phyloP scores from a whole-genome alignment of 2,329 filamentous ascomycete species.

The Fusarium virguliforme region DNA sequence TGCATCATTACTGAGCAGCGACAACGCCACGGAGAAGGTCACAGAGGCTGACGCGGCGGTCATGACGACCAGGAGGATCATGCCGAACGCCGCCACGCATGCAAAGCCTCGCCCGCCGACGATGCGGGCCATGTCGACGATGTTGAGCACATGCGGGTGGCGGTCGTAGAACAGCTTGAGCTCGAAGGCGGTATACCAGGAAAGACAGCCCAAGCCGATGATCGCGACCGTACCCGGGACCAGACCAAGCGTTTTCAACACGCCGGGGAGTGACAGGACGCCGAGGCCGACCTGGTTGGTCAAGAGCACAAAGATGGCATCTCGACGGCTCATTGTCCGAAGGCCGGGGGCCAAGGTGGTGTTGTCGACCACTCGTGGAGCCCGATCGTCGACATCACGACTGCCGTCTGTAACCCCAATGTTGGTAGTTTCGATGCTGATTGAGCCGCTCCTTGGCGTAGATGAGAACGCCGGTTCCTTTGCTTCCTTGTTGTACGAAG shows the following conservation, averaged over 20 bases:
- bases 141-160: conserved; percentile 78
- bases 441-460: no score
- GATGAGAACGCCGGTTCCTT: no score
- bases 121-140: conserved; percentile 77
- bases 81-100: conserved; percentile 67
- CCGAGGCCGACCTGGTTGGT: conserved; percentile 53
- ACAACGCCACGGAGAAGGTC: conserved; percentile 76
- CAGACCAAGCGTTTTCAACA: conserved; percentile 76
- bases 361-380: no score
- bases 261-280: conserved; percentile 78
- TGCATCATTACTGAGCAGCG: conserved; percentile 75
- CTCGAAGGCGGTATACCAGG: conserved; percentile 68
- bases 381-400: no score
- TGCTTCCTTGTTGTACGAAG: no score
- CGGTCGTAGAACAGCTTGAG: conserved; percentile 77
- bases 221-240: conserved; percentile 78
- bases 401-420: no score
- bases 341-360: conserved; percentile 17
- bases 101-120: conserved; percentile 55
- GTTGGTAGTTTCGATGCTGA: no score
- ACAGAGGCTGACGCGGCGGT: conserved; percentile 77
- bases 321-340: conserved; percentile 49
- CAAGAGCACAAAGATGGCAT: conserved; percentile 49
- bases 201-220: conserved; percentile 74
- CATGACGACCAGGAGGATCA: conserved; percentile 79